These are phyloP conservation scores for Chaetoscypha palmicola DNA, from an alignment of 2,329 filamentous ascomycete genomes.

Conservation along the genomic window DNA sequence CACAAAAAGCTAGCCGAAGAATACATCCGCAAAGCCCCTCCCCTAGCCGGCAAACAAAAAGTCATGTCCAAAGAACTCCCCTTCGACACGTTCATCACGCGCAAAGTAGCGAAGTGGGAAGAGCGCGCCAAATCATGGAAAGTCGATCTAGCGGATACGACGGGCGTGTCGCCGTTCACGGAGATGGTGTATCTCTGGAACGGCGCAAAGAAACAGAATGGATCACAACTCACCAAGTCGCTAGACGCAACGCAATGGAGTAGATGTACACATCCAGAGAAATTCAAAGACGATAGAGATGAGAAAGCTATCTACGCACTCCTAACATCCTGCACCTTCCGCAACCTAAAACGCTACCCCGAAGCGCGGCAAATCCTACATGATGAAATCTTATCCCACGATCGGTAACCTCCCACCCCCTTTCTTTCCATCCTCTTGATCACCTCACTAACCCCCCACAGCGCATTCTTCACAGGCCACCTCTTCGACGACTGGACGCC, in stretches of 20 bases:
- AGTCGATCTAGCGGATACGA: constrained; percentile 67
- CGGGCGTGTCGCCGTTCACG: constrained; percentile 72
- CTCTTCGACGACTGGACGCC: constrained; percentile 63
- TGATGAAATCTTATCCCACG: constrained; percentile 55
- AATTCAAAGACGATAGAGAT: constrained; percentile 47
- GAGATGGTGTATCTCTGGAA: constrained; percentile 97
- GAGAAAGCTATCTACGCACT: constrained; percentile 60
- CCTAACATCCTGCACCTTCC: constrained; percentile 57
- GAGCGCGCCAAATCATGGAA: constrained; percentile 60
- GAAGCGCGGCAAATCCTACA: constrained; percentile 61
- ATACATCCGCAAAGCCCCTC: constrained; percentile 63
- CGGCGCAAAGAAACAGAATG: constrained; percentile 73
- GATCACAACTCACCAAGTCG: constrained; percentile 55
- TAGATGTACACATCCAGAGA: constrained; percentile 43
- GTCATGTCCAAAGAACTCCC: constrained; percentile 87
- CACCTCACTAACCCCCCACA: constrained; percentile 24
- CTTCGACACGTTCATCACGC: constrained; percentile 76
- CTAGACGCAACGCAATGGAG: constrained; percentile 57
- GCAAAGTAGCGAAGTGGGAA: constrained; percentile 87
- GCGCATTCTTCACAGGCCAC: constrained; percentile 48
- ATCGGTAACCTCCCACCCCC: constrained; percentile 40
- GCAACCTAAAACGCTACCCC: constrained; percentile 53
- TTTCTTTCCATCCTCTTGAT: constrained; percentile 11
- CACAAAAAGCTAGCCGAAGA: constrained; percentile 61
- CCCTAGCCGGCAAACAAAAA: constrained; percentile 73